A percentile compares a stretch with the other conserved stretches of the same genome.
phyloP scores from a whole-genome alignment of 441 rosid species.

The Cnidoscolus chayamansa region DNA sequence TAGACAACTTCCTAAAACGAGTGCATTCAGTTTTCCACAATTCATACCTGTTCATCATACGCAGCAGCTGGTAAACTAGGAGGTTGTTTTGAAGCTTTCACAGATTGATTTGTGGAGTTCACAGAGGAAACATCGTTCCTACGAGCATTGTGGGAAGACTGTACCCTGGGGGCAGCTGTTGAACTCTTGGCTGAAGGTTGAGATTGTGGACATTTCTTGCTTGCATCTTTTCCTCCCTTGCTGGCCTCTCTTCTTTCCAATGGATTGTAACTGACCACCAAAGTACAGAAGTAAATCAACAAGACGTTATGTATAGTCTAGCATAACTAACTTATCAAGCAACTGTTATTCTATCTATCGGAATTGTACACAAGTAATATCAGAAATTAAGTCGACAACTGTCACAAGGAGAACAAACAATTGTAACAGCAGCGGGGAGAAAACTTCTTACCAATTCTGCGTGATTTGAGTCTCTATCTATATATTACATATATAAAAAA shows the following conservation, averaged over 20 bases:
- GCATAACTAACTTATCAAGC: background rate
- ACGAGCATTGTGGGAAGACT: constrained; percentile 53
- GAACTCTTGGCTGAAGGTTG: constrained; percentile 58
- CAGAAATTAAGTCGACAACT: background rate
- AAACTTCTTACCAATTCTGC: background rate
- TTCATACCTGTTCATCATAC: constrained; percentile 75
- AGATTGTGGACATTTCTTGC: constrained; percentile 56
- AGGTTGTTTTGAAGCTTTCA: constrained; percentile 56
- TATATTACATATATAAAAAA: too few relatives aligned
- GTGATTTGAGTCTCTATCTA: too few relatives aligned
- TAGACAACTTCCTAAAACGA: background rate
- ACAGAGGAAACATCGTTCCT: constrained; percentile 46
- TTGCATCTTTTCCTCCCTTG: constrained; percentile 83
- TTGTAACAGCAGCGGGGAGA: background rate
- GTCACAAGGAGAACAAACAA: too few relatives aligned
- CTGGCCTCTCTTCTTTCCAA: constrained; percentile 82
- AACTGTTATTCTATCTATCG: background rate
- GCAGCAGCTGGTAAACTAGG: constrained; percentile 49
- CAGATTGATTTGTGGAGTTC: constrained; percentile 41
- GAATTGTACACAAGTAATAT: background rate
- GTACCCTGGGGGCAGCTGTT: constrained; percentile 51
- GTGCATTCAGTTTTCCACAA: background rate
- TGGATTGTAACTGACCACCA: constrained; percentile 60
- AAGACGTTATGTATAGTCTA: background rate
- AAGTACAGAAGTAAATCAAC: constrained; percentile 1